These are phyloP conservation scores for Cutaneotrichosporon sp. DNA, from an alignment of 1,284 basidiomycete species.

Conservation along the genomic window DNA sequence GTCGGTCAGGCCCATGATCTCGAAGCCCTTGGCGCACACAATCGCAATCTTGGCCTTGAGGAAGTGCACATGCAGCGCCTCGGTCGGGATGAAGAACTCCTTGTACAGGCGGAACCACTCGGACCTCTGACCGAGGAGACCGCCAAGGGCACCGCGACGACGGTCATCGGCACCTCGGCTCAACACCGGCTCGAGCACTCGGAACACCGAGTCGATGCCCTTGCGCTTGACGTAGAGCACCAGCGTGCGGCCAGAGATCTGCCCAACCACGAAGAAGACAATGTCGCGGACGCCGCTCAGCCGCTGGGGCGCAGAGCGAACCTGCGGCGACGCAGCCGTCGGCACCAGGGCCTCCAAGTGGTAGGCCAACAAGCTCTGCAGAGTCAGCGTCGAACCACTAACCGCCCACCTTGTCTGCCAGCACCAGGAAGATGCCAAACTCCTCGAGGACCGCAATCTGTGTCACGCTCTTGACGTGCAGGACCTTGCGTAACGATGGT, in stretches of 20 bases:
- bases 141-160: constrained; percentile 62
- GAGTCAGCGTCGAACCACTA: not conserved
- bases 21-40: constrained; percentile 89
- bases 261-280: constrained; percentile 90
- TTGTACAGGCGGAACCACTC: constrained; percentile 93
- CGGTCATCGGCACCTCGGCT: constrained; percentile 74
- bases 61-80: constrained; percentile 86
- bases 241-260: constrained; percentile 76
- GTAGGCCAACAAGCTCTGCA: constrained; percentile 63
- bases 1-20: constrained; percentile 91
- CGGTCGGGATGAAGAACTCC: constrained; percentile 89
- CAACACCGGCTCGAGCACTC: constrained; percentile 86
- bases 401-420: constrained; percentile 67
- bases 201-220: constrained; percentile 87
- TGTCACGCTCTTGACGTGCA: constrained; percentile 86
- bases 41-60: constrained; percentile 88
- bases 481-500: constrained; percentile 78
- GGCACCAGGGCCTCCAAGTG: constrained; percentile 95
- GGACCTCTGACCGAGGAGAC: constrained; percentile 72
- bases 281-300: constrained; percentile 83
- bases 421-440: constrained; percentile 91
- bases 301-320: constrained; percentile 68
- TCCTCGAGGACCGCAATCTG: constrained; percentile 94
- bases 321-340: constrained; percentile 56
- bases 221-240: constrained; percentile 96